Evolutionary conservation across 2,329 filamentous ascomycete species (phyloP), one percentile per base, ranked within the genome.

Genomic region (Botrytis aclada): DNA sequence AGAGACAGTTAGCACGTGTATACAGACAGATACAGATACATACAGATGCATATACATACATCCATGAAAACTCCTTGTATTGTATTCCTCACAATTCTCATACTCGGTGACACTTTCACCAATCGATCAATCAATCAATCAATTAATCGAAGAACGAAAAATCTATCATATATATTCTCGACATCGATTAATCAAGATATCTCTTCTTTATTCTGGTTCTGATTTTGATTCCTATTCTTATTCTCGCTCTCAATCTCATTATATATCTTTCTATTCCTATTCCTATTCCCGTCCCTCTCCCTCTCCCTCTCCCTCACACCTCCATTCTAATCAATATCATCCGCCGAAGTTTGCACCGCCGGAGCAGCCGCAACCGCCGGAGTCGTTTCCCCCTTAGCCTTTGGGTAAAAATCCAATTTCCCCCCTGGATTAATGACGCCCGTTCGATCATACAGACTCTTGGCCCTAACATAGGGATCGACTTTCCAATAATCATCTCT

Each of bases 381-480:
- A 29, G 63, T 7, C 1, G 71, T 70, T 8, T 73, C 77, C 8
- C 72, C 60, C 25, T 60, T 70, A 6, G 60, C 67, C 70, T 75
- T 74, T 14, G 87, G 86, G 79, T 97, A 96, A 82, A 93, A 95
- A 51, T 93, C 84, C 61, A 95, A 83, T 79, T 86, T 86, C 1
- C 94, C 95, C 18, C 85, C 89, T 0, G 85, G 83, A 74, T 88
- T 84, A 63, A 98, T 86, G 74, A 96, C 84, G 1, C 94, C 93
- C 20, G 86, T 87, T 74, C 96, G 88, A 81, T 99, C 96, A 78
- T 97, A 98, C 74, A 93, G 83, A n/a, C 90, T 92, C 79, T 91
- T 87, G 20, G 95, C 93, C 56, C 96, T 87, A 43, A 98, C 81
- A 81, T 95, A 97, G 0, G 94, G 94, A 83, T 99, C 96, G 70